Conservation (phyloP, 805 yeast species). For the Spathaspora boniae region DNA sequence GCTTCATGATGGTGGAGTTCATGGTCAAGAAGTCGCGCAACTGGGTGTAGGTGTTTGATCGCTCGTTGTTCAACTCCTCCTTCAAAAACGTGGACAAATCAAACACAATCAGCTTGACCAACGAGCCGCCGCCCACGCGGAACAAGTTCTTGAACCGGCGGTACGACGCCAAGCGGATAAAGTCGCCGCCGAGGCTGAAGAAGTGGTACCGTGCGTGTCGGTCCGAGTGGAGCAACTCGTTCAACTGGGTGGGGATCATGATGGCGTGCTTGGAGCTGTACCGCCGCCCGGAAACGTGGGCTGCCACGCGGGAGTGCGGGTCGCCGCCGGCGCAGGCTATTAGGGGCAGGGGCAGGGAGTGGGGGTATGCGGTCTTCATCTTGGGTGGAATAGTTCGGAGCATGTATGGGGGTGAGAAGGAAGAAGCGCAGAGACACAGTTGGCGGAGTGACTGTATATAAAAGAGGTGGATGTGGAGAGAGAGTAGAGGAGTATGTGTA, state of each 20-base stretch:
- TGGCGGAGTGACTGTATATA: too few species aligned
- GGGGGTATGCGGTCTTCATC: too few species aligned
- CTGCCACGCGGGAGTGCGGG: too few species aligned
- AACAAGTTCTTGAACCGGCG: conserved; percentile 26
- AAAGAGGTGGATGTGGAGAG: too few species aligned
- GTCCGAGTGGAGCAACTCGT: conserved; percentile 10
- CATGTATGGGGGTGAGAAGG: too few species aligned
- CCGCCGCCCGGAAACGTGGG: too few species aligned
- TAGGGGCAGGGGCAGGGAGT: too few species aligned
- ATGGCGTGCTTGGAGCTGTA: conserved; percentile 5
- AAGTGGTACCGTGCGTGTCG: conserved; percentile 25
- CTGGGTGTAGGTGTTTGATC: conserved; percentile 14
- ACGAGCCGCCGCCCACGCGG: conserved; percentile 29
- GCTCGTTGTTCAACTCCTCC: conserved; percentile 19
- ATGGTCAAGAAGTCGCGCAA: conserved; percentile 20
- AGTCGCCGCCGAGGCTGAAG: conserved; percentile 32
- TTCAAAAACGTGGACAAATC: conserved; percentile 32
- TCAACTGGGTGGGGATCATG: conserved; percentile 11
- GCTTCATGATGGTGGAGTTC: conserved; percentile 10
- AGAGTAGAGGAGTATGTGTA: too few species aligned
- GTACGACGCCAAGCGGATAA: conserved; percentile 29
- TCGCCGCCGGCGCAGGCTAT: too few species aligned
- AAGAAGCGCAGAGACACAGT: too few species aligned
- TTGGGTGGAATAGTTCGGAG: too few species aligned
- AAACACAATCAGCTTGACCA: conserved; percentile 29